Percentiles rank a stretch among this genome's conserved stretches.
phyloP scores from a whole-genome alignment of 2,329 filamentous ascomycete species.

The Penicillium sp. region DNA sequence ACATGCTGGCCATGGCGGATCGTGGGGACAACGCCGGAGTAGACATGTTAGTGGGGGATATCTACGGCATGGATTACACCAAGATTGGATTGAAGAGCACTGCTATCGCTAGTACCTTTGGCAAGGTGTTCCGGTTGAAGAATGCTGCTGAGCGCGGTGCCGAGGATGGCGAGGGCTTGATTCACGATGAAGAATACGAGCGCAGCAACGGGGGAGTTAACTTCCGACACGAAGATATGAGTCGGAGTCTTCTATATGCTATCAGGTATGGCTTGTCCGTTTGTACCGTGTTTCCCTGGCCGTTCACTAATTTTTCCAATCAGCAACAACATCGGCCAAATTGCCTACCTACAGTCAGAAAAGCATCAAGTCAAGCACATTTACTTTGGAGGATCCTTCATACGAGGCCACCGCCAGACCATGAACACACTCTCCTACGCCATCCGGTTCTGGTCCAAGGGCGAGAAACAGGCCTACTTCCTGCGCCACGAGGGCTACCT shows the following conservation, averaged over 20 bases:
- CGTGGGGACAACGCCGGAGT: constrained; percentile 90
- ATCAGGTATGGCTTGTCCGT: constrained; percentile 62
- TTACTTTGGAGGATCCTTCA: constrained; percentile 97
- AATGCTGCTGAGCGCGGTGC: constrained; percentile 78
- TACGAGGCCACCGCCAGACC: constrained; percentile 92
- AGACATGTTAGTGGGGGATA: constrained; percentile 96
- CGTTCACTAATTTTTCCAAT: constrained; percentile 33
- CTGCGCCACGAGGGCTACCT: constrained; percentile 94
- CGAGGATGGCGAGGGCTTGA: constrained; percentile 70
- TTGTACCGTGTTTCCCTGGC: background rate
- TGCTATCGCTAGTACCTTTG: constrained; percentile 94
- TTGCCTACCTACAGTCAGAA: constrained; percentile 95
- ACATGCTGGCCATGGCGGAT: constrained; percentile 93
- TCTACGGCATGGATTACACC: constrained; percentile 93
- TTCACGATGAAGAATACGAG: constrained; percentile 53
- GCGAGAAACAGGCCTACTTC: constrained; percentile 93
- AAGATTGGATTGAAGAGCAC: constrained; percentile 97
- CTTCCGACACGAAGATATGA: constrained; percentile 85
- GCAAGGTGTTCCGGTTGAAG: constrained; percentile 95
- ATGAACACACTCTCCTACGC: constrained; percentile 98
- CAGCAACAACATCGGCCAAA: constrained; percentile 97
- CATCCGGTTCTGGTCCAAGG: constrained; percentile 97
- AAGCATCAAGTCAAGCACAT: constrained; percentile 91
- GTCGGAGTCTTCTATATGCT: constrained; percentile 87
- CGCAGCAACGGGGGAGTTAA: constrained; percentile 45